Conservation (phyloP, 2,329 filamentous ascomycete genomes). For the Ophiocordyceps camponoti-floridani region DNA sequence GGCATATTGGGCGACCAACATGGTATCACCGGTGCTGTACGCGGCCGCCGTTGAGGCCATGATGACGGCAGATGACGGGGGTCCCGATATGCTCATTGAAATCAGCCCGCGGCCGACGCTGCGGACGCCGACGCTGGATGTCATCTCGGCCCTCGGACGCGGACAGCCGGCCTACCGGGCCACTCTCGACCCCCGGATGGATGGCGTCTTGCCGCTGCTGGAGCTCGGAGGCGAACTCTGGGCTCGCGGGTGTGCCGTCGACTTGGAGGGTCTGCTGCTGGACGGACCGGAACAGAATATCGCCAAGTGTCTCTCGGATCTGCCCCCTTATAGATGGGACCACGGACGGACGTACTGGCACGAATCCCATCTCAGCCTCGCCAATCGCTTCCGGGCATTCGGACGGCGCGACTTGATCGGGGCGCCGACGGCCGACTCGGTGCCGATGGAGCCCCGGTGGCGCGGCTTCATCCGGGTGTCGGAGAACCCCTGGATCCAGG, state of each 20-base stretch:
- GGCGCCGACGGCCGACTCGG: conserved; percentile 22
- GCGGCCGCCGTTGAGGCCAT: conserved; percentile 18
- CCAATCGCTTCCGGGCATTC: conserved; percentile 24
- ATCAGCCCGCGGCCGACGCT: conserved; percentile 20
- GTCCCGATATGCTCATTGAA: conserved; percentile 20
- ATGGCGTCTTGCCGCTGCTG: conserved; percentile 11
- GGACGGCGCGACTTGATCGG: conserved; percentile 34
- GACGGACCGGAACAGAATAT: conserved; percentile 3
- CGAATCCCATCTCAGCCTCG: conserved; percentile 26
- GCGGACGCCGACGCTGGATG: conserved; percentile 18
- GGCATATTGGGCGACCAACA: conserved; percentile 27
- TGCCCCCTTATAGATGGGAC: conserved; percentile 38
- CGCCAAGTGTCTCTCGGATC: conserved; percentile 20
- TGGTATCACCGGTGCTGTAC: conserved; percentile 26
- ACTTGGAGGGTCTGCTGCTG: conserved; percentile 13
- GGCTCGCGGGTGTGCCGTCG: conserved; percentile 13
- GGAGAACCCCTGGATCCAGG: conserved; percentile 32
- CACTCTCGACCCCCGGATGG: conserved; percentile 9
- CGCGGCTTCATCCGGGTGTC: conserved; percentile 27
- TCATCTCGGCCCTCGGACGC: conserved; percentile 6
- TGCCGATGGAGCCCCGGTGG: conserved; percentile 28
- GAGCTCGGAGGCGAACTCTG: conserved; percentile 17
- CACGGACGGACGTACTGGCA: conserved; percentile 34
- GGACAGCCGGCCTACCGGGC: conserved; percentile 8
- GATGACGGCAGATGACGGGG: conserved; percentile 10